A percentile compares a stretch with the other conserved stretches of the same genome.
Evolutionary conservation across 2,329 filamentous ascomycete species (phyloP).

Genomic region (Sporothrix protearum): DNA sequence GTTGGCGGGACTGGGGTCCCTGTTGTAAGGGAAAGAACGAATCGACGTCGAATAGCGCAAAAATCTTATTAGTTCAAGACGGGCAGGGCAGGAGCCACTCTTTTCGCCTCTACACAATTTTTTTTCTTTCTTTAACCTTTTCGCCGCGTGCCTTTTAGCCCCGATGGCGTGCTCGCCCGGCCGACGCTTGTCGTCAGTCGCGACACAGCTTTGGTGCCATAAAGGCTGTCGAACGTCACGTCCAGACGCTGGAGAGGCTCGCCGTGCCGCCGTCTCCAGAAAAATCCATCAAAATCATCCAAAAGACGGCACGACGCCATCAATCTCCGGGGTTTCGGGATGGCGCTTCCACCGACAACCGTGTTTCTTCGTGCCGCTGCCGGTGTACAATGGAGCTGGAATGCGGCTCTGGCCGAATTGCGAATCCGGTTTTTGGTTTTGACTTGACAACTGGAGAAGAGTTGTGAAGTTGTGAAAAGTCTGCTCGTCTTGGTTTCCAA

Average conservation of each 20-base stretch:
- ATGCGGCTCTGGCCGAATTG: background rate
- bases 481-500: background rate
- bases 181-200: constrained; percentile 7
- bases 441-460: background rate
- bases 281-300: background rate
- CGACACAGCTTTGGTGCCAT: background rate
- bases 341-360: constrained; percentile 17
- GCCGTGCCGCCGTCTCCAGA: background rate
- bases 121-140: constrained; percentile 2
- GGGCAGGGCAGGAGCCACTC: background rate
- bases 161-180: constrained; percentile 30
- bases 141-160: constrained; percentile 26
- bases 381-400: background rate
- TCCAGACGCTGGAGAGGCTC: background rate
- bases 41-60: constrained; percentile 14
- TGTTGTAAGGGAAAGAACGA: background rate
- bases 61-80: constrained; percentile 16
- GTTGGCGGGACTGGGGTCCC: background rate
- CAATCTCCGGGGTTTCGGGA: constrained; percentile 1
- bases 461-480: background rate
- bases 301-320: constrained; percentile 12
- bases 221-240: background rate
- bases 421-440: background rate
- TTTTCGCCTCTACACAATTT: background rate
- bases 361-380: constrained; percentile 13